These are phyloP conservation scores for Sonneratia alba DNA, from an alignment of 345 rosid species.

Conservation along the genomic window DNA sequence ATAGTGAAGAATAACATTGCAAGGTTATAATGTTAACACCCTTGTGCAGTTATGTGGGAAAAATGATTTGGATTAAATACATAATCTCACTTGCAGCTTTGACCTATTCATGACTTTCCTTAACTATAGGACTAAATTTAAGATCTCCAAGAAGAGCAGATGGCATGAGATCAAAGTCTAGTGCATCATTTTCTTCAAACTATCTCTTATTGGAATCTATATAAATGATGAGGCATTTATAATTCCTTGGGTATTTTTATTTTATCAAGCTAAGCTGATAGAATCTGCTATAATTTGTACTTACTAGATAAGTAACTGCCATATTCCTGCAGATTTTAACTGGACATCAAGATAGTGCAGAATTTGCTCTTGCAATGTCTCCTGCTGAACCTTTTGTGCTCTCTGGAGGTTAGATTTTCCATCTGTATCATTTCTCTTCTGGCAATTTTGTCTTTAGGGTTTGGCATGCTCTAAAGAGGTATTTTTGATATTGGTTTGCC, in stretches of 20 bases:
- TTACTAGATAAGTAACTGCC: neutral
- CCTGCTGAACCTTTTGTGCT: constrained; percentile 95
- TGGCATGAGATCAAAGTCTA: neutral
- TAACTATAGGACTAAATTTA: neutral
- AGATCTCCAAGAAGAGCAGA: neutral
- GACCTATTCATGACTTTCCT: neutral
- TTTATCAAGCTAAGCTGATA: neutral
- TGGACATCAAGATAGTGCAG: constrained; percentile 99
- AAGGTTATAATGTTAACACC: neutral
- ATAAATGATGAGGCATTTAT: neutral
- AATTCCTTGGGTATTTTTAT: neutral
- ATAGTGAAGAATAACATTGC: neutral
- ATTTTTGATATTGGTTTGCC: neutral
- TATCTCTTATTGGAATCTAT: neutral
- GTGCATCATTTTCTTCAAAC: neutral
- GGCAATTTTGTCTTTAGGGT: neutral
- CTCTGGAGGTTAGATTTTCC: constrained; percentile 76
- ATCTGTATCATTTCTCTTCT: neutral
- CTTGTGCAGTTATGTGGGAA: neutral
- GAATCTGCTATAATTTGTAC: neutral
- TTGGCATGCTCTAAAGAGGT: neutral
- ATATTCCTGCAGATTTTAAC: constrained; percentile 62
- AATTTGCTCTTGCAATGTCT: constrained; percentile 99
- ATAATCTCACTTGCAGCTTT: neutral
- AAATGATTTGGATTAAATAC: neutral